These are phyloP conservation scores for cucumber (Cucumis sativus) DNA, from an alignment of 306 rosid species.

Conservation along the genomic window DNA sequence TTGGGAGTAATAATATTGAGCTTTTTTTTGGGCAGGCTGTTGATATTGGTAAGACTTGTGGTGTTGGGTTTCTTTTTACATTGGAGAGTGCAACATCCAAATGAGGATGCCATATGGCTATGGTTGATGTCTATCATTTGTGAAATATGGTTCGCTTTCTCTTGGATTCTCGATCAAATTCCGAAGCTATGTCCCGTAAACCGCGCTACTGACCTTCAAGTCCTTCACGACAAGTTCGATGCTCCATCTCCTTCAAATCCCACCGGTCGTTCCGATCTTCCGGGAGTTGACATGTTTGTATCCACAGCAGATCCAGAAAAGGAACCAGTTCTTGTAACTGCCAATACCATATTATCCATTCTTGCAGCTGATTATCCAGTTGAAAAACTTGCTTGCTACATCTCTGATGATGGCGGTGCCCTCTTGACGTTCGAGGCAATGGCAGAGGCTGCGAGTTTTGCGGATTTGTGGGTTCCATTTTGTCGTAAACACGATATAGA, in stretches of 20 bases:
- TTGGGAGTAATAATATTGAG: too few relatives aligned
- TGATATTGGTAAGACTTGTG: constrained; percentile 40
- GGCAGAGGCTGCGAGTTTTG: constrained; percentile 94
- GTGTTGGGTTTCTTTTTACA: constrained; percentile 51
- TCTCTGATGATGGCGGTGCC: constrained; percentile 88
- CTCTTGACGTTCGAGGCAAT: constrained; percentile 73
- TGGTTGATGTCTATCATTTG: constrained; percentile 83
- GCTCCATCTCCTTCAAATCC: constrained; percentile 38
- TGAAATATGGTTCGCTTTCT: constrained; percentile 88
- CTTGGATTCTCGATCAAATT: constrained; percentile 88
- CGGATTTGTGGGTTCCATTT: constrained; percentile 88
- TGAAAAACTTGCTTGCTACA: constrained; percentile 68
- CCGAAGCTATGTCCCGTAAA: constrained; percentile 79
- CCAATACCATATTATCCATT: constrained; percentile 85
- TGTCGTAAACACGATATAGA: constrained; percentile 67
- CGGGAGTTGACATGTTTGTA: constrained; percentile 59
- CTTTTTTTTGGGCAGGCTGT: constrained; percentile 22
- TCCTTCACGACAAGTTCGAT: constrained; percentile 62
- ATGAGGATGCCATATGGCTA: constrained; percentile 59
- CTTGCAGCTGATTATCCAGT: constrained; percentile 82
- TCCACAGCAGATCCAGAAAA: constrained; percentile 87
- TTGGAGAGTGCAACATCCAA: constrained; percentile 70
- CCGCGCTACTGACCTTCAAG: constrained; percentile 61
- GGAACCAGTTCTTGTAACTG: constrained; percentile 86
- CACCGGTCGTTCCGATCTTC: constrained; percentile 37